A percentile compares a stretch with the other conserved stretches of the same genome.
Conservation (phyloP, 169 alveolate genomes). For the Babesia caballi region DNA sequence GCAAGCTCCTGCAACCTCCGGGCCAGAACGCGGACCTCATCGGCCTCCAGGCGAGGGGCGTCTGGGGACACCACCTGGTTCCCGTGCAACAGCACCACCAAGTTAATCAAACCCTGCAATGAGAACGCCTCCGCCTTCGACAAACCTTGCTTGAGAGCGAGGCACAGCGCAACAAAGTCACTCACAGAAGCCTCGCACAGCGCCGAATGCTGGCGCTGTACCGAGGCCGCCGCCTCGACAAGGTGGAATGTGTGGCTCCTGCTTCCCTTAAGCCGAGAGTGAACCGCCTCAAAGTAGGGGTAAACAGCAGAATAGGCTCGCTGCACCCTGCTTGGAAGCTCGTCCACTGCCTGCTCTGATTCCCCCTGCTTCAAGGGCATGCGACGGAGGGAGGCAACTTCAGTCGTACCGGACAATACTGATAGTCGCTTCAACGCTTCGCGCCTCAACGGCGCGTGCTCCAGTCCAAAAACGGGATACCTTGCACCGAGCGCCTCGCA, state of each 20-base stretch:
- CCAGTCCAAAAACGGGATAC: slow-evolving; percentile 14
- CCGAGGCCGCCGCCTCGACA: slow-evolving; percentile 1
- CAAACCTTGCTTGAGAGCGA: neutral
- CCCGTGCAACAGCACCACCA: neutral
- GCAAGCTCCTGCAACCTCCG: neutral
- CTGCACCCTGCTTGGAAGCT: slow-evolving; percentile 25
- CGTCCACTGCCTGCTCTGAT: neutral
- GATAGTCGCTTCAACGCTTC: neutral
- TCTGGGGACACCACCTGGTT: neutral
- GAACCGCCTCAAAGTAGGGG: slow-evolving; percentile 37
- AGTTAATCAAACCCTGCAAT: neutral
- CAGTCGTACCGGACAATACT: neutral
- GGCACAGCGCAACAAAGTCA: neutral
- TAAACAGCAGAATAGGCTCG: slow-evolving; percentile 5
- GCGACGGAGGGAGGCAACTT: neutral
- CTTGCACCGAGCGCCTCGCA: slow-evolving; percentile 7
- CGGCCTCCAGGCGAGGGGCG: neutral
- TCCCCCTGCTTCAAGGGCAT: neutral
- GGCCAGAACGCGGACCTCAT: neutral
- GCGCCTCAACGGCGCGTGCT: neutral
- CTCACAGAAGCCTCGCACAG: neutral
- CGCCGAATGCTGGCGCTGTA: slow-evolving; percentile 9
- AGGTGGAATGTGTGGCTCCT: slow-evolving; percentile 14
- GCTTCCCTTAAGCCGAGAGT: neutral
- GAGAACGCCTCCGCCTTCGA: neutral